Evolutionary conservation across 768 basidiomycete genomes (phyloP).

Genomic region (Termitomyces heimii): DNA sequence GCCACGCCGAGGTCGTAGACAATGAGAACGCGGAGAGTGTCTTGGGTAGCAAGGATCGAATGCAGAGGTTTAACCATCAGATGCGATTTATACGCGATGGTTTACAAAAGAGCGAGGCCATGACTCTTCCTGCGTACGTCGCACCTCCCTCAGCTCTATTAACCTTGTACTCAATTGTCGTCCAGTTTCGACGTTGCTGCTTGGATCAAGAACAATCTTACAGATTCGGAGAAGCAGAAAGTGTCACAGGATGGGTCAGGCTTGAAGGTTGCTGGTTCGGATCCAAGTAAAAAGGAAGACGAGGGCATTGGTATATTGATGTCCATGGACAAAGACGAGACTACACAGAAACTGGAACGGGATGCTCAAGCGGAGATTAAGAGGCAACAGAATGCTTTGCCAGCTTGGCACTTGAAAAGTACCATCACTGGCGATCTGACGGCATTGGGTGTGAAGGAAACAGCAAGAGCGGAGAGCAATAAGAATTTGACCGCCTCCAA

Average conservation of each 20-base stretch:
- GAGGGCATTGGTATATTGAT: slow-evolving; percentile 85
- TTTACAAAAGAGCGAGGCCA: slow-evolving; percentile 82
- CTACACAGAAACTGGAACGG: slow-evolving; percentile 62
- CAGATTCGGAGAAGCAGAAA: slow-evolving; percentile 58
- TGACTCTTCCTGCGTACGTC: slow-evolving; percentile 77
- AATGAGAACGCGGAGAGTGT: slow-evolving; percentile 89
- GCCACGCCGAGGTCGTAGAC: slow-evolving; percentile 80
- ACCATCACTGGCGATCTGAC: slow-evolving; percentile 93
- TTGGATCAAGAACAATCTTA: slow-evolving; percentile 74
- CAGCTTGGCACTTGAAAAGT: slow-evolving; percentile 93
- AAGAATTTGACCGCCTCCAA: slow-evolving; percentile 37
- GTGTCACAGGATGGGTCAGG: slow-evolving; percentile 44
- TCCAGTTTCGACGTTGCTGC: slow-evolving; percentile 73
- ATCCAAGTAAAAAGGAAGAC: slow-evolving; percentile 52
- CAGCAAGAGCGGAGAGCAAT: slow-evolving; percentile 40
- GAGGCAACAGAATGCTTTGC: slow-evolving; percentile 85
- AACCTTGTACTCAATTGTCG: background rate
- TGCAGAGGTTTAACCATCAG: slow-evolving; percentile 92
- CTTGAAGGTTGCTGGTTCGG: slow-evolving; percentile 71
- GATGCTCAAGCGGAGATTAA: slow-evolving; percentile 82
- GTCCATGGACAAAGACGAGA: slow-evolving; percentile 85
- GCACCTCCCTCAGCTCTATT: background rate
- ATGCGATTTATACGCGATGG: slow-evolving; percentile 86
- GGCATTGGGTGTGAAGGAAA: slow-evolving; percentile 75
- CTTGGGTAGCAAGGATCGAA: slow-evolving; percentile 83